Evolutionary conservation across 768 basidiomycete genomes (phyloP), one percentile per base, ranked within the genome.

Genomic region (Lentinula edodes): DNA sequence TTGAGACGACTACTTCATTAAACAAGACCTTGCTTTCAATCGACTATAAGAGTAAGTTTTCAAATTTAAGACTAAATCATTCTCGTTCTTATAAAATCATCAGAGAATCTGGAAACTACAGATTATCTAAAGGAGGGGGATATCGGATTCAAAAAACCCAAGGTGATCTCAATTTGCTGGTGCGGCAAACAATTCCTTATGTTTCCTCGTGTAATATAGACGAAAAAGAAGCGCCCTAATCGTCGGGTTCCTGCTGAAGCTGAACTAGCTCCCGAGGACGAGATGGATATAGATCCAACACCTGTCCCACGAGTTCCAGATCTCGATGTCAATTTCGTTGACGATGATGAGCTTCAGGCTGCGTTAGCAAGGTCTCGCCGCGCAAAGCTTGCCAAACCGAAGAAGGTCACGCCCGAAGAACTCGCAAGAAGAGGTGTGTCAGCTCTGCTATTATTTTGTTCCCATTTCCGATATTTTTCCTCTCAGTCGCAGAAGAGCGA

Each of bases 321-420:
- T 71, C 80, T 93, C 57, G 86, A 95, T 71, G 80, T 82, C 67
- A 96, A 96, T 75, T 93, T 97, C 73, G 89, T 98, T 65, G 97
- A 98, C 75, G 97, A 99, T 73, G 97, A 99, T 73, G 97, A 99
- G 69, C 83, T 99, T 46, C 95, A 98, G 79, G 91, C 91, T 45
- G 93, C 91, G 32, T 80, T 98, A 62, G 89, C 96, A 39, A 85
- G 92, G 9, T 86, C 92, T 62, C 83, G 97, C 61, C 85, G 90
- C 68, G 89, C 89, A 53, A 92, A 91, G 66, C 78, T 93, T 4
- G 85, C 83, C 69, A 93, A 90, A 71, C 66, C 80, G 20, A 89
- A 91, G 70, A 93, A 90, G 67, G 58, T 89, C 13, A 82, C 88
- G 3, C 88, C 93, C 0, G 94, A 97, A 68, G 88, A 96, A 66